Percentiles rank a stretch among this genome's conserved stretches.
Evolutionary conservation across 768 basidiomycete genomes (phyloP).

Genomic region (Suillus fuscotomentosus): DNA sequence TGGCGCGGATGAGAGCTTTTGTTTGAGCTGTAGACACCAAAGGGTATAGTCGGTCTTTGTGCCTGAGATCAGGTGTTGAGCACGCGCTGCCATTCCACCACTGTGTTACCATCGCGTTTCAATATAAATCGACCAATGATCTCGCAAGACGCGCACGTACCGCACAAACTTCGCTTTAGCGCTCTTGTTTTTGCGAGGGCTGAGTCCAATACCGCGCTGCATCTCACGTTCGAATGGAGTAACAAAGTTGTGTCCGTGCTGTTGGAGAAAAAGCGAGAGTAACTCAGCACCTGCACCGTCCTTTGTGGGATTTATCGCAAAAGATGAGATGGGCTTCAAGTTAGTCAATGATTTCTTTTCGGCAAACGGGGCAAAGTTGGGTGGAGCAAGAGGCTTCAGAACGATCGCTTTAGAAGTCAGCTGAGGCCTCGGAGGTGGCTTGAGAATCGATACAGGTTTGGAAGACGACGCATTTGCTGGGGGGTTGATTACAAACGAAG

Average conservation of each 20-base stretch:
- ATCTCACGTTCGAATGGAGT: conserved; percentile 36
- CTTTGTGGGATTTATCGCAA: conserved; percentile 50
- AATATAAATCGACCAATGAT: background rate
- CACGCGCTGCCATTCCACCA: conserved; percentile 55
- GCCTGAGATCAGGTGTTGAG: conserved; percentile 42
- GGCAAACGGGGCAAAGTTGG: conserved; percentile 22
- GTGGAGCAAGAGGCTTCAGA: conserved; percentile 29
- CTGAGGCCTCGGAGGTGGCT: conserved; percentile 26
- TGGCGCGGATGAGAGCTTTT: conserved; percentile 28
- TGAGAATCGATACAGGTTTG: conserved; percentile 19
- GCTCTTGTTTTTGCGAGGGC: conserved; percentile 53
- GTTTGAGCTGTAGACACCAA: conserved; percentile 52
- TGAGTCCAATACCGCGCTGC: conserved; percentile 53
- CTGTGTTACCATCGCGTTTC: conserved; percentile 29
- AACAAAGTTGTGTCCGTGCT: conserved; percentile 38
- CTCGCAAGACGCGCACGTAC: conserved; percentile 31
- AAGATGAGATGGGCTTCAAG: conserved; percentile 51
- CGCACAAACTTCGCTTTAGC: conserved; percentile 47
- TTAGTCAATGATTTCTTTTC: conserved; percentile 26
- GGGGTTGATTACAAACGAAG: conserved; percentile 8
- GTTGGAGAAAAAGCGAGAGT: conserved; percentile 51
- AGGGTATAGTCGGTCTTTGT: conserved; percentile 45
- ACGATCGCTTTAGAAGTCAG: conserved; percentile 10
- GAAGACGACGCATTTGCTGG: background rate
- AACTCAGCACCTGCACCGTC: conserved; percentile 50